phyloP scores from a whole-genome alignment of 176 grass and related monocot species.

The Oryza meyeriana region DNA sequence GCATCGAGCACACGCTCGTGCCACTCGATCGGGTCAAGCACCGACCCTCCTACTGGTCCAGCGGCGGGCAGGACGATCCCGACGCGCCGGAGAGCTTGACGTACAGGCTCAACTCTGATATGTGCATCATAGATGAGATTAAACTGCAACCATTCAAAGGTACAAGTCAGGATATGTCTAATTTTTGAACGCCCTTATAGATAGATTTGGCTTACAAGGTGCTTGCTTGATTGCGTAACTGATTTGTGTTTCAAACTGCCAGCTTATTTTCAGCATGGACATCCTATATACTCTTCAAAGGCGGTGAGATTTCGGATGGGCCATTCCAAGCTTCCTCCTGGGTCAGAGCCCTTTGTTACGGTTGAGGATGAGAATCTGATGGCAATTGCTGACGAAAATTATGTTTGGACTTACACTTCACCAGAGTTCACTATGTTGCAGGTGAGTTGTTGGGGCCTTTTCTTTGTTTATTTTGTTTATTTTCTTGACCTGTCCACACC shows the following conservation, averaged over 20 bases:
- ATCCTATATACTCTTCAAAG: slow-evolving; percentile 72
- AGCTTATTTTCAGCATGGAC: slow-evolving; percentile 51
- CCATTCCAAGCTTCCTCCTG: slow-evolving; percentile 40
- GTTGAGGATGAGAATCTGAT: slow-evolving; percentile 29
- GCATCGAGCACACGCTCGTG: slow-evolving; percentile 68
- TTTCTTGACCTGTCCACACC: not conserved
- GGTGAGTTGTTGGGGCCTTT: slow-evolving; percentile 31
- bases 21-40: slow-evolving; percentile 23
- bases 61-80: slow-evolving; percentile 50
- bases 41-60: slow-evolving; percentile 89
- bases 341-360: slow-evolving; percentile 17
- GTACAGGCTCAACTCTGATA: slow-evolving; percentile 50
- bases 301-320: slow-evolving; percentile 67
- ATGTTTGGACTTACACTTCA: slow-evolving; percentile 77
- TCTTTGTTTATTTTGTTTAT: not conserved
- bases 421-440: slow-evolving; percentile 76
- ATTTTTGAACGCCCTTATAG: not conserved
- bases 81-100: slow-evolving; percentile 56
- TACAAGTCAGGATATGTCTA: not conserved
- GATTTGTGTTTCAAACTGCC: slow-evolving; percentile 13
- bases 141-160: slow-evolving; percentile 71
- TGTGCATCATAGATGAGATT: slow-evolving; percentile 63
- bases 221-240: not conserved
- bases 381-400: slow-evolving; percentile 54
- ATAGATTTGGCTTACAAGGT: not conserved